phyloP scores from a whole-genome alignment of 352 stramenopile species.

The Globisporangium heterothallicum region DNA sequence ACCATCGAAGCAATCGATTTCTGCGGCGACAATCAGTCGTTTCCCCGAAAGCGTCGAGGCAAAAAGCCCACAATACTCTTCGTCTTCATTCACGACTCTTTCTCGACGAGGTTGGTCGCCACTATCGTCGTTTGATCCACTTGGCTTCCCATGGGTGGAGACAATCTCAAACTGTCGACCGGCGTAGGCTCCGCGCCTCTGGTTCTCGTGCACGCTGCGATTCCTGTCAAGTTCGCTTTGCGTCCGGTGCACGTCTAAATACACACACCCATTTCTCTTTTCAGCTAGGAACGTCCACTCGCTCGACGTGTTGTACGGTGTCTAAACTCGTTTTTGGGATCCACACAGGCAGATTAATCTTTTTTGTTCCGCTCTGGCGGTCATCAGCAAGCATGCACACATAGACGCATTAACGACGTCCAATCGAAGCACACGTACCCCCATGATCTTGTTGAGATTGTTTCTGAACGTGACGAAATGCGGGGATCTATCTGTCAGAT shows the following conservation, averaged over 20 bases:
- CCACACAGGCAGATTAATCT: not conserved
- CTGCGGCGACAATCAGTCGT: constrained; percentile 46
- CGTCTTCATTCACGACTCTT: constrained; percentile 43
- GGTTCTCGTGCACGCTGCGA: constrained; percentile 42
- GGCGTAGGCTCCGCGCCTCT: constrained; percentile 52
- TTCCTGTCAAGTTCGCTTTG: constrained; percentile 35
- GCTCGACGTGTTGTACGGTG: constrained; percentile 74
- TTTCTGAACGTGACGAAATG: constrained; percentile 75
- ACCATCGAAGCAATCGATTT: constrained; percentile 60
- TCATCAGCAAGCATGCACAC: too few species aligned
- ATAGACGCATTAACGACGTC: not conserved
- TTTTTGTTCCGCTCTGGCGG: not conserved
- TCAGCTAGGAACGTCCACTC: constrained; percentile 54
- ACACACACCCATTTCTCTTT: constrained; percentile 52
- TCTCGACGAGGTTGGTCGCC: constrained; percentile 2
- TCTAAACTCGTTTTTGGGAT: too few species aligned
- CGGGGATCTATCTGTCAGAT: constrained; percentile 14
- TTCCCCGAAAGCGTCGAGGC: constrained; percentile 44
- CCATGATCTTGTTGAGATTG: constrained; percentile 84
- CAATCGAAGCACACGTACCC: constrained; percentile 23
- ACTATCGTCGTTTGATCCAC: not conserved
- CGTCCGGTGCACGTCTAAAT: constrained; percentile 54
- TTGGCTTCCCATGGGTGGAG: constrained; percentile 20
- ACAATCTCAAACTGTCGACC: constrained; percentile 72
- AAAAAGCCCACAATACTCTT: constrained; percentile 74